Conservation (phyloP, 2,329 filamentous ascomycete genomes). For the Alternaria novae-zelandiae region DNA sequence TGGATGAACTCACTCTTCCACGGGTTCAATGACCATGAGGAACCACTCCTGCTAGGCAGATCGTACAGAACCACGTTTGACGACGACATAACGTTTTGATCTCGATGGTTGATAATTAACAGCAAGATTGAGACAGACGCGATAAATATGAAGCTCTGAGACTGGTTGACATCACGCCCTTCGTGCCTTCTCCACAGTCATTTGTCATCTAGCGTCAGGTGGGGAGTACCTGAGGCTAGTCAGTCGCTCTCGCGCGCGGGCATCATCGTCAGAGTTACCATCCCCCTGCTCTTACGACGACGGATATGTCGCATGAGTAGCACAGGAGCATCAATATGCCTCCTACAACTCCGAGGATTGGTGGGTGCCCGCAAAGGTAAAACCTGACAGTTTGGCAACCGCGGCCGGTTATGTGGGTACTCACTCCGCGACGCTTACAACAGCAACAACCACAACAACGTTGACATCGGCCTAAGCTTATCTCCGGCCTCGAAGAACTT, state of each 20-base stretch:
- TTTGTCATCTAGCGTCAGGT: conserved; percentile 11
- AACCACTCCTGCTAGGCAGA: conserved; percentile 61
- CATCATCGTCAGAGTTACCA: not conserved
- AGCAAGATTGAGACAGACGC: not conserved
- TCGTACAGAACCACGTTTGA: conserved; percentile 65
- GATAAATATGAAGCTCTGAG: not conserved
- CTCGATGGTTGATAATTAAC: not conserved
- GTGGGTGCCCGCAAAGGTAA: not conserved
- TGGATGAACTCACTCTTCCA: conserved; percentile 67
- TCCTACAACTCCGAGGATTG: not conserved
- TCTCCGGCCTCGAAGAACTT: not conserved
- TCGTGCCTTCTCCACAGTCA: not conserved
- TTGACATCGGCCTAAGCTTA: not conserved
- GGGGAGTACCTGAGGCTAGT: not conserved
- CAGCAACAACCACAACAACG: not conserved
- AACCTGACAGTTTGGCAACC: not conserved
- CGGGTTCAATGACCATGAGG: conserved; percentile 70
- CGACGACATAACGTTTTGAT: conserved; percentile 24
- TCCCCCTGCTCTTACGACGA: not conserved
- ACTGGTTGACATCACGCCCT: not conserved
- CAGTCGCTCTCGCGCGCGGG: not conserved
- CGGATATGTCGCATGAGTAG: not conserved
- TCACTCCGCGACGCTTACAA: not conserved
- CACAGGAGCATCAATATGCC: not conserved
- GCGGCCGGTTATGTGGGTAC: not conserved